Base-by-base conservation (phyloP, 805 yeast species). In the Candida dajiaensis region DNA sequence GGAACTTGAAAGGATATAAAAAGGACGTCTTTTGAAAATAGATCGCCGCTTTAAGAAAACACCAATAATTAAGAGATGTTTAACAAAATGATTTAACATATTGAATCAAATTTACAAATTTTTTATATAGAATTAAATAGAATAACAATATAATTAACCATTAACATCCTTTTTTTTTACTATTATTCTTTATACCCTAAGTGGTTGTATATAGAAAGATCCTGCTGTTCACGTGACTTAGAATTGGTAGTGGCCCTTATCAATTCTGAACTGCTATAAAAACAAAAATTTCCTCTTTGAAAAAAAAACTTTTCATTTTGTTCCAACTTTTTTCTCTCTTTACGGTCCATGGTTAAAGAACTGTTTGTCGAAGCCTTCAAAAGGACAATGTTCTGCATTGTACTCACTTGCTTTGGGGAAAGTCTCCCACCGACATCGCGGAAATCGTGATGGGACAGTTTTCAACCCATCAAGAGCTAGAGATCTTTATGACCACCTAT, bases 341-440 rank as follows among this genome's bases (percentile, higher is more conserved):
- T 56, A 61, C 74, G 79, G 74, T 76, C 73, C 85, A 78, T 80
- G 80, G 73, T 63, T 77, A 67, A 82, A 82, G 87, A 82, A 79
- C 82, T 81, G 86, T 80, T 80, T 49, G 64, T 77, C 88, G 81
- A 82, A 81, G 87, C 82, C 66, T 66, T 65, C 87, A 72, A 53
- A 79, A 73, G 74, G 80, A 70, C 36, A 16, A 13, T 43, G 45
- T 57, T 7, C 6, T 12, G 57, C 51, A 44, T 45, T 36, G 26
- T 11, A 1, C 49, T 21, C 37, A 45, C 54, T 64, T 64, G 85
- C 85, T 81, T 82, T 77, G 88, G 89, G 89, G 89, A 83, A 83
- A 83, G 89, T 83, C 89, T 83, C 89, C 89, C 79, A 85, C 85
- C 85, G 67, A 56, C 51, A 64, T 68, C 70, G 80, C 84, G 89